Conservation (phyloP, 2,329 filamentous ascomycete genomes). For the Xylariaceae sp. region DNA sequence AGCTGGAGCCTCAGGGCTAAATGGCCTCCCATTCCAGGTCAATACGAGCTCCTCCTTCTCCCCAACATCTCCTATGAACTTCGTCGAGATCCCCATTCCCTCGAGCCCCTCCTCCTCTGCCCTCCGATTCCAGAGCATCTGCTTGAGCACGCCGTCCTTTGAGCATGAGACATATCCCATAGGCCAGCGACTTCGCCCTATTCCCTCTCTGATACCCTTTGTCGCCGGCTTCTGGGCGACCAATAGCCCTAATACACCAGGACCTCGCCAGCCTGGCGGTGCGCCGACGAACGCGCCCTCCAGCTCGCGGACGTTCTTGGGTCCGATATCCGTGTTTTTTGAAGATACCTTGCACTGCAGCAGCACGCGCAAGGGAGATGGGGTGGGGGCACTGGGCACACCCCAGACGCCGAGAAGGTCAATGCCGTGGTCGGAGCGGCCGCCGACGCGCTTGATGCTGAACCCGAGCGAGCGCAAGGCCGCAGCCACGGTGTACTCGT, state of each 20-base stretch:
- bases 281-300: slow-evolving; percentile 74
- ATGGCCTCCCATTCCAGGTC: slow-evolving; percentile 44
- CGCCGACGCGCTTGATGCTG: slow-evolving; percentile 60
- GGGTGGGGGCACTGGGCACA: slow-evolving; percentile 39
- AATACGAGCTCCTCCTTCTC: slow-evolving; percentile 42
- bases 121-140: slow-evolving; percentile 69
- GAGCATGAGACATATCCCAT: slow-evolving; percentile 67
- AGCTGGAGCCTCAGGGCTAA: slow-evolving; percentile 1
- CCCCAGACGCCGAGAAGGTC: slow-evolving; percentile 71
- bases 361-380: slow-evolving; percentile 39
- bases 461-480: slow-evolving; percentile 60
- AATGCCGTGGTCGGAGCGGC: slow-evolving; percentile 64
- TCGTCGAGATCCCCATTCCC: slow-evolving; percentile 49
- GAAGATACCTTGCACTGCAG: slow-evolving; percentile 67
- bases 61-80: slow-evolving; percentile 29
- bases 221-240: slow-evolving; percentile 68
- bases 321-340: slow-evolving; percentile 40
- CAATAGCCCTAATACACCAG: slow-evolving; percentile 65
- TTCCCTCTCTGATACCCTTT: slow-evolving; percentile 69
- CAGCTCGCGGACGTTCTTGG: slow-evolving; percentile 65
- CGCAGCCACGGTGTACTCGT: slow-evolving; percentile 65
- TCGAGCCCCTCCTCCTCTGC: slow-evolving; percentile 61
- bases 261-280: slow-evolving; percentile 66
- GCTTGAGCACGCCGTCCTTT: slow-evolving; percentile 51
- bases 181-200: slow-evolving; percentile 63